Evolutionary conservation across 176 grass and related monocot genomes (phyloP).

Genomic region (Triticum monococcum): DNA sequence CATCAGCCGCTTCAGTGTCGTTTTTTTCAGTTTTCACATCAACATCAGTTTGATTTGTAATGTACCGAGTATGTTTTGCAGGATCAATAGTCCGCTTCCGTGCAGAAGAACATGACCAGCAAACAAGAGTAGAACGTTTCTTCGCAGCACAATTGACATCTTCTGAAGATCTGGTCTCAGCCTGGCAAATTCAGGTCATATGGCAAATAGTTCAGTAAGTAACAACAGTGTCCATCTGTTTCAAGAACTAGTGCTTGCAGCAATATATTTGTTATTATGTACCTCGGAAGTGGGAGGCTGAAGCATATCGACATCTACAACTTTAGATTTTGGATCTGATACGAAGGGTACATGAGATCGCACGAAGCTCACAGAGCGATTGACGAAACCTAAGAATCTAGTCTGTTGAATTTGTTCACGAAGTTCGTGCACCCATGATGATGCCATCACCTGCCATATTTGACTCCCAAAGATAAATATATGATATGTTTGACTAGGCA

Average conservation of each 20-base stretch:
- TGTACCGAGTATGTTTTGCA: conserved; percentile 26
- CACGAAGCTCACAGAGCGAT: conserved; percentile 70
- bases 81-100: conserved; percentile 9
- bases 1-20: background rate
- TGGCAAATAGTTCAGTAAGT: background rate
- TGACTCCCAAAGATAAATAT: conserved; percentile 7
- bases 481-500: background rate
- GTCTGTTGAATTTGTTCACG: conserved; percentile 70
- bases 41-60: background rate
- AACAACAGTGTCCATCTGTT: background rate
- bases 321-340: conserved; percentile 73
- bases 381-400: conserved; percentile 74
- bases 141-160: conserved; percentile 12
- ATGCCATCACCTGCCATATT: conserved; percentile 60
- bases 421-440: conserved; percentile 77
- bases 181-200: conserved; percentile 33
- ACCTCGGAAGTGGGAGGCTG: conserved; percentile 38
- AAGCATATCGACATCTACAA: conserved; percentile 68
- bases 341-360: conserved; percentile 69
- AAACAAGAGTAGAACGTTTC: conserved; percentile 35
- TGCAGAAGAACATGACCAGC: conserved; percentile 49
- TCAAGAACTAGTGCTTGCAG: conserved; percentile 24
- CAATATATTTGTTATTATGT: background rate
- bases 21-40: conserved; percentile 14
- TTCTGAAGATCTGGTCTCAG: conserved; percentile 20